These are phyloP conservation scores for Yamadazyma kitorensis DNA, from an alignment of 805 yeast species.

Conservation along the genomic window DNA sequence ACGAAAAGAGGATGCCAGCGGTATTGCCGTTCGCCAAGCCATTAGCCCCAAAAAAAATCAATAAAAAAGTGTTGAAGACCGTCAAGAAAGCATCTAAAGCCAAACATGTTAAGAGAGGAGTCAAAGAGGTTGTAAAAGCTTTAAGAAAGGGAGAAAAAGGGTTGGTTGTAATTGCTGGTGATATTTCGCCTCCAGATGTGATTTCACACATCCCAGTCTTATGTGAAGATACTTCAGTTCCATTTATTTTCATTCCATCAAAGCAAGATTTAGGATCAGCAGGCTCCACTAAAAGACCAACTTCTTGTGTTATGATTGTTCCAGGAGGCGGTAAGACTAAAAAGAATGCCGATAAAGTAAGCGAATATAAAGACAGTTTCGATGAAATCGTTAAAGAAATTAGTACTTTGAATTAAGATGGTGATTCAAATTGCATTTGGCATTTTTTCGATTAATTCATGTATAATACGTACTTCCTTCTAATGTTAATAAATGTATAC, in stretches of 20 bases:
- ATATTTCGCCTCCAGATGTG: conserved; percentile 95
- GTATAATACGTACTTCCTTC: no score
- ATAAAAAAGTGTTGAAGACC: conserved; percentile 91
- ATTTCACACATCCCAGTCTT: conserved; percentile 96
- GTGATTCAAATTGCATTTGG: no score
- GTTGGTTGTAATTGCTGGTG: conserved; percentile 94
- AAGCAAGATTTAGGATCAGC: conserved; percentile 98
- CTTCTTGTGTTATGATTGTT: conserved; percentile 94
- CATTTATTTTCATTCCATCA: conserved; percentile 91
- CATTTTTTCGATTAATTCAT: no score
- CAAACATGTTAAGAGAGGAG: conserved; percentile 98
- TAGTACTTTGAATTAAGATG: conserved; percentile 36
- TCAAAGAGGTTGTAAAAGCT: conserved; percentile 97
- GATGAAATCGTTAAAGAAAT: conserved; percentile 96
- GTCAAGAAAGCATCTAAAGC: conserved; percentile 98
- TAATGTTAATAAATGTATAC: no score
- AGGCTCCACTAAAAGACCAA: conserved; percentile 98
- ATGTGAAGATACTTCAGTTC: conserved; percentile 92
- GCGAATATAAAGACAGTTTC: conserved; percentile 86
- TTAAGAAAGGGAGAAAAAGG: conserved; percentile 98
- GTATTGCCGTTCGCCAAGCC: conserved; percentile 91
- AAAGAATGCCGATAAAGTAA: conserved; percentile 65
- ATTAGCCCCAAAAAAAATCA: conserved; percentile 90
- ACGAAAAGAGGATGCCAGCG: conserved; percentile 88
- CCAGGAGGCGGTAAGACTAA: conserved; percentile 91